phyloP scores from a whole-genome alignment of 352 stramenopile species.

The Pythium brassicae region DNA sequence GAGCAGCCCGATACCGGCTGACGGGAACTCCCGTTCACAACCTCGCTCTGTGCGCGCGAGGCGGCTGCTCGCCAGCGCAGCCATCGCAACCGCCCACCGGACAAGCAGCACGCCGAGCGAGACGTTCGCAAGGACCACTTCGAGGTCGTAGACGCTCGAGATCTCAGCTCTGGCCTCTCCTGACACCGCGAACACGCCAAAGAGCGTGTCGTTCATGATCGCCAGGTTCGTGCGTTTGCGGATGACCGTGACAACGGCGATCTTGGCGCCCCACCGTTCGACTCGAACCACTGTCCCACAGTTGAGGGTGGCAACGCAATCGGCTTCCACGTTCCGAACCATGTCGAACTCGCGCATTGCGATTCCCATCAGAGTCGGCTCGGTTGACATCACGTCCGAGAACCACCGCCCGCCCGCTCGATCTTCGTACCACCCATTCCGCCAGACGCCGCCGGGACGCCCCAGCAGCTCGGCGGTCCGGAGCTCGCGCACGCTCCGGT shows the following conservation, averaged over 20 bases:
- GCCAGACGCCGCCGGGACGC: background rate
- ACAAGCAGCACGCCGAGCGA: conserved; percentile 25
- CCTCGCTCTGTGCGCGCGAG: too few species aligned
- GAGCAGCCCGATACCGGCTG: conserved; percentile 15
- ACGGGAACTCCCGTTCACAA: background rate
- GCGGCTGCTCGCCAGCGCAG: conserved; percentile 8
- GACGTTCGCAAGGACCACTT: conserved; percentile 31
- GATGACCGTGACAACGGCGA: background rate
- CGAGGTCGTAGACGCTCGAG: conserved; percentile 24
- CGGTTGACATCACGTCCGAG: background rate
- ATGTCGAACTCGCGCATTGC: conserved; percentile 5
- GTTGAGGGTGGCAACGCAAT: conserved; percentile 4
- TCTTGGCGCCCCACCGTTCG: conserved; percentile 13
- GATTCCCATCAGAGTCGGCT: background rate
- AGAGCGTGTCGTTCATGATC: conserved; percentile 21
- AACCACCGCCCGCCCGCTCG: background rate
- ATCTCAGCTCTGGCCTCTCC: too few species aligned
- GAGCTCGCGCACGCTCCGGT: conserved; percentile 1
- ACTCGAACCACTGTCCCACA: background rate
- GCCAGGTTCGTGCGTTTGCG: conserved; percentile 1
- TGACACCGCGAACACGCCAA: conserved; percentile 24
- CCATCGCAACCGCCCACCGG: conserved; percentile 23
- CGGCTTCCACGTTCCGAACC: background rate
- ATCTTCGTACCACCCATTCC: conserved; percentile 13
- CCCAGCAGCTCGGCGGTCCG: background rate